A percentile compares a stretch with the other conserved stretches of the same genome.
Evolutionary conservation across 1,139 yeast species (phyloP).

Genomic region (Geotrichum cucujoidarum): DNA sequence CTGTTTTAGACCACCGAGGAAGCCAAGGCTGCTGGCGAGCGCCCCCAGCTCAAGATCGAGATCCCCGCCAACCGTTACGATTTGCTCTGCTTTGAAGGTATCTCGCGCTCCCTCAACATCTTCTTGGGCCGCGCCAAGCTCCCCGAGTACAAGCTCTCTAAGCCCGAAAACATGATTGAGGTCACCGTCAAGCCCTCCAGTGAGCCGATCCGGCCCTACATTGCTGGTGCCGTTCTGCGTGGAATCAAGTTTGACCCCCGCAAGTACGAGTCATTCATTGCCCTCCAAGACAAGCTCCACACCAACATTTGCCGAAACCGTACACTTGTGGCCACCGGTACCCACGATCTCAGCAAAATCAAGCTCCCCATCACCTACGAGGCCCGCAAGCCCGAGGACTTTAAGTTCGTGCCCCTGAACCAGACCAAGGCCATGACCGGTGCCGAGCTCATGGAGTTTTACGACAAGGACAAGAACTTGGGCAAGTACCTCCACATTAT

Average conservation of each 20-base stretch:
- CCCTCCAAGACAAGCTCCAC: constrained; percentile 94
- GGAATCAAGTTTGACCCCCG: constrained; percentile 75
- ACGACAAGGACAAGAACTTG: constrained; percentile 83
- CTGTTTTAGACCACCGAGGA: constrained; percentile 49
- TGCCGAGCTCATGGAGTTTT: constrained; percentile 76
- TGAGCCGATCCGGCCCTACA: constrained; percentile 75
- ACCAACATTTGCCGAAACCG: constrained; percentile 94
- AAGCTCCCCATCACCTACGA: constrained; percentile 75
- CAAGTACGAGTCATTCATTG: constrained; percentile 88
- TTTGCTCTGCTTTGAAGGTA: constrained; percentile 96
- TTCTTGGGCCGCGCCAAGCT: constrained; percentile 65
- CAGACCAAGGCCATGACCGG: constrained; percentile 77
- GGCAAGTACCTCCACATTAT: constrained; percentile 86
- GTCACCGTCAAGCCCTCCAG: constrained; percentile 71
- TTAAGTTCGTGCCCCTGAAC: constrained; percentile 78
- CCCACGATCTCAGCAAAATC: constrained; percentile 86
- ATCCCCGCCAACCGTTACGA: constrained; percentile 97
- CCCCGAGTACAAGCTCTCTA: constrained; percentile 60
- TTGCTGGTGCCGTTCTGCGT: constrained; percentile 89
- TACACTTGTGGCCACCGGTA: constrained; percentile 95
- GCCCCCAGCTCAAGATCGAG: constrained; percentile 95
- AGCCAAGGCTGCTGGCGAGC: constrained; percentile 54
- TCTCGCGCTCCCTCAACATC: constrained; percentile 89
- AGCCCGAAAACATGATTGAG: constrained; percentile 48
- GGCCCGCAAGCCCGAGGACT: constrained; percentile 74